A percentile compares a stretch with the other conserved stretches of the same genome.
phyloP scores from a whole-genome alignment of 1,284 basidiomycete genomes.

The Blastosporella zonata region DNA sequence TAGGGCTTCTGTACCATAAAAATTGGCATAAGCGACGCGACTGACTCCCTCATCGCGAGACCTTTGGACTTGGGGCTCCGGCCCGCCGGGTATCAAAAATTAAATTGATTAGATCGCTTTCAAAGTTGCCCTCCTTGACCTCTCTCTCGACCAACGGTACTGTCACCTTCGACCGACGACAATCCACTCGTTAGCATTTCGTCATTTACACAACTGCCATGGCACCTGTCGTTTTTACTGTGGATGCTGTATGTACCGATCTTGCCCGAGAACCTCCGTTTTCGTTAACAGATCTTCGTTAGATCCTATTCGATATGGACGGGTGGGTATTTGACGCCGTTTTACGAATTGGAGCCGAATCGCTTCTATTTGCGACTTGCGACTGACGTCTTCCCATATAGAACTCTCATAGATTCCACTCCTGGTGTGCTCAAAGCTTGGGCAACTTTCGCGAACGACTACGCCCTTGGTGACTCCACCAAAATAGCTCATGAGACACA shows the following conservation, averaged over 20 bases:
- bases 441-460: conserved; percentile 55
- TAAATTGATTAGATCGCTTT: too few species aligned
- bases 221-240: conserved; percentile 31
- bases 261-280: conserved; percentile 8
- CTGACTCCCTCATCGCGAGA: too few species aligned
- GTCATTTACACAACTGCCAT: conserved; percentile 14
- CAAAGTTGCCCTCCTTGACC: too few species aligned
- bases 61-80: too few species aligned
- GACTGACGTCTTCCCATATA: conserved; percentile 24
- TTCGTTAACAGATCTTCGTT: conserved; percentile 20
- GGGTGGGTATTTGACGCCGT: conserved; percentile 41
- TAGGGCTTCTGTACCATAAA: too few species aligned
- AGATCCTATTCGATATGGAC: conserved; percentile 71
- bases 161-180: too few species aligned
- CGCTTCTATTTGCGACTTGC: neutral
- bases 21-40: too few species aligned
- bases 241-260: conserved; percentile 47
- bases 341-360: too few species aligned
- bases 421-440: conserved; percentile 66
- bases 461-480: conserved; percentile 48
- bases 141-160: too few species aligned
- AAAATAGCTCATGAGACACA: conserved; percentile 59
- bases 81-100: too few species aligned
- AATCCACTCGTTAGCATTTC: neutral
- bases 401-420: conserved; percentile 71